These are phyloP conservation scores for Endotrypanum monterogeii DNA, from an alignment of 208 protist genomes.

Conservation along the genomic window DNA sequence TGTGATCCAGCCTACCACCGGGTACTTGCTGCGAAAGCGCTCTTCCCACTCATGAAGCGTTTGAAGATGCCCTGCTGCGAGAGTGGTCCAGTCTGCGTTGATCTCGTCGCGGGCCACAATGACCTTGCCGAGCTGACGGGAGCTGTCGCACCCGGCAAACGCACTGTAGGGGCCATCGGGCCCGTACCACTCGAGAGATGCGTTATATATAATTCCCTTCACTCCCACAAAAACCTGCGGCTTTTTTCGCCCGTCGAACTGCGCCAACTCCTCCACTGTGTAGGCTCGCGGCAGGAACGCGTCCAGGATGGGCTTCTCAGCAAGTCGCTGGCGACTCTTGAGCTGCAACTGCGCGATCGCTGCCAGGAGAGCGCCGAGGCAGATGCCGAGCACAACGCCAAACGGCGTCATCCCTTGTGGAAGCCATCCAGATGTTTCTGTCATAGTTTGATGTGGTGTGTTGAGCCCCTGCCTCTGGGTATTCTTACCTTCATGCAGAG, in stretches of 20 bases:
- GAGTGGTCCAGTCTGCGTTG: conserved; percentile 86
- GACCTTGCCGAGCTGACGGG: conserved; percentile 85
- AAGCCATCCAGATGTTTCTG: not conserved
- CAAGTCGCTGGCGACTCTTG: conserved; percentile 42
- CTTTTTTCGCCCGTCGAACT: conserved; percentile 71
- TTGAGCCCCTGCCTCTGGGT: not conserved
- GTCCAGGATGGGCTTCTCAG: conserved; percentile 41
- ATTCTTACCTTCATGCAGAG: not conserved
- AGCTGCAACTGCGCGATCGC: conserved; percentile 31
- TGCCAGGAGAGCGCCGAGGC: conserved; percentile 29
- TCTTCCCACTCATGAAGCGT: conserved; percentile 90
- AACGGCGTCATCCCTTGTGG: conserved; percentile 6
- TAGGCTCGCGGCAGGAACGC: conserved; percentile 76
- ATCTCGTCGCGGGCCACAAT: conserved; percentile 75
- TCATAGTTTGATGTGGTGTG: not conserved
- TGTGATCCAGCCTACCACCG: conserved; percentile 75
- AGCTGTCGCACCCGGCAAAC: conserved; percentile 87
- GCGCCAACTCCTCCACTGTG: conserved; percentile 75
- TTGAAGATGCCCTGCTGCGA: conserved; percentile 55
- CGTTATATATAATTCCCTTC: conserved; percentile 89
- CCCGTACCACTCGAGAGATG: conserved; percentile 76
- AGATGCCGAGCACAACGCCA: conserved; percentile 23
- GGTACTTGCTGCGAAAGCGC: conserved; percentile 81
- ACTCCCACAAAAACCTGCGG: conserved; percentile 78
- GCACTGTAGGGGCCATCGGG: conserved; percentile 77